These are phyloP conservation scores for Conringia planisiliqua DNA, from an alignment of 345 rosid species.

Conservation along the genomic window DNA sequence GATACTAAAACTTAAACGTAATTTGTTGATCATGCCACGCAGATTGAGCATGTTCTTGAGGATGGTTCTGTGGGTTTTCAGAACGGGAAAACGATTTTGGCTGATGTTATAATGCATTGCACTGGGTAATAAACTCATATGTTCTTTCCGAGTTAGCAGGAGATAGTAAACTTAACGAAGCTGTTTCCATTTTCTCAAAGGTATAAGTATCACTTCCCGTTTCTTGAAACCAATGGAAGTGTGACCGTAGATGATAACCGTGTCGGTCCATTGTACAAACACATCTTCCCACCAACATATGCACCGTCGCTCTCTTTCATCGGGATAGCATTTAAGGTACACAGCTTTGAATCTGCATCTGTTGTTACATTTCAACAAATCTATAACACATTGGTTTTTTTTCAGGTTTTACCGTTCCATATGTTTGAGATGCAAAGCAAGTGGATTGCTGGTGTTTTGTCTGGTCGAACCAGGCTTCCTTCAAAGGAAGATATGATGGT, in stretches of 20 bases:
- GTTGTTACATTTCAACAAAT: background rate
- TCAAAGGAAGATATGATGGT: slow-evolving; percentile 62
- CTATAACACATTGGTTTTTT: background rate
- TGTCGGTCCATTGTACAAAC: slow-evolving; percentile 76
- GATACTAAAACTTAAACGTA: too few relatives aligned
- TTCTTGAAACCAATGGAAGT: slow-evolving; percentile 65
- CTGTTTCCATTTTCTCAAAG: background rate
- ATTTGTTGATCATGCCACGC: slow-evolving; percentile 4
- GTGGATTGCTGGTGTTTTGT: slow-evolving; percentile 81
- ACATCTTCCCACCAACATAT: slow-evolving; percentile 63
- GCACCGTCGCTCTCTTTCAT: slow-evolving; percentile 84
- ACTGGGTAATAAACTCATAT: slow-evolving; percentile 46
- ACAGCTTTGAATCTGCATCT: background rate
- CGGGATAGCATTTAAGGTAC: slow-evolving; percentile 78
- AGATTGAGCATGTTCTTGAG: slow-evolving; percentile 52
- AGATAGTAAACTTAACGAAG: too few relatives aligned
- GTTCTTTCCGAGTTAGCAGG: too few relatives aligned
- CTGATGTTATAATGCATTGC: slow-evolving; percentile 74
- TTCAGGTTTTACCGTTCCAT: slow-evolving; percentile 62
- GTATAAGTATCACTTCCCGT: slow-evolving; percentile 78
- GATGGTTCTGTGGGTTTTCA: slow-evolving; percentile 65
- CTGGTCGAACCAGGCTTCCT: slow-evolving; percentile 65
- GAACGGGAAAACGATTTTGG: slow-evolving; percentile 45
- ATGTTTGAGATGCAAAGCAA: slow-evolving; percentile 73
- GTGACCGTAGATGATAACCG: slow-evolving; percentile 60